Conservation (phyloP, 1,284 basidiomycete species). For the Rhizoctonia solani region DNA sequence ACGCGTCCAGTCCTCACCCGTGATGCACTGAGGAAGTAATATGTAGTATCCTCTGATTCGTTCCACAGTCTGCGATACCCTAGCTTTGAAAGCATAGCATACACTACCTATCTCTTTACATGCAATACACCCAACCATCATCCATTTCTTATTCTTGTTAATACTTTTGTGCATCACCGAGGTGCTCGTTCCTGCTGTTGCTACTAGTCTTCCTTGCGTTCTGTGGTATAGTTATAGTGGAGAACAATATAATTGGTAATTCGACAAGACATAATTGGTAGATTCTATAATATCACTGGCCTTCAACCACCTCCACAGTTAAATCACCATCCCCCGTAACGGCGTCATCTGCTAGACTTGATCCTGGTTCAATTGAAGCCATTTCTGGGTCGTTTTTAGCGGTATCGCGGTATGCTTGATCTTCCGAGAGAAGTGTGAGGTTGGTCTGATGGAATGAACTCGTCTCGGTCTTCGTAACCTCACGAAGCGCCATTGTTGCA, state of each 20-base stretch:
- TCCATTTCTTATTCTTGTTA: conserved; percentile 5
- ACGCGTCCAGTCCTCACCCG: conserved; percentile 7
- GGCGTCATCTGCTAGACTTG: not conserved
- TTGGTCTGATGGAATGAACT: conserved; percentile 83
- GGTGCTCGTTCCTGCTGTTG: not conserved
- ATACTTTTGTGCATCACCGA: conserved; percentile 10
- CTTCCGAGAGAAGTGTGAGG: conserved; percentile 79
- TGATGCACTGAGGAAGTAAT: conserved; percentile 31
- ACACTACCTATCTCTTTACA: conserved; percentile 4
- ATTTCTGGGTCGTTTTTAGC: conserved; percentile 1
- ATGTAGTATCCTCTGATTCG: conserved; percentile 3
- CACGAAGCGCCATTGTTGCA: conserved; percentile 93
- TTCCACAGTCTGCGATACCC: conserved; percentile 1
- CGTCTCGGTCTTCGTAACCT: conserved; percentile 91
- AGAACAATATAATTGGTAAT: conserved; percentile 7
- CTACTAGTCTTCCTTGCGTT: conserved; percentile 2
- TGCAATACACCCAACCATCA: not conserved
- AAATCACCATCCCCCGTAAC: not conserved
- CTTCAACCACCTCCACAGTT: not conserved
- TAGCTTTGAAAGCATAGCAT: not conserved
- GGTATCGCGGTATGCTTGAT: conserved; percentile 55
- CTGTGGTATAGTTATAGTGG: conserved; percentile 21
- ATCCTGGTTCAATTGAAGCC: not conserved
- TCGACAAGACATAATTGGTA: not conserved
- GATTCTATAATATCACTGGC: not conserved